phyloP scores from a whole-genome alignment of 345 rosid species.

The Populus nigra region DNA sequence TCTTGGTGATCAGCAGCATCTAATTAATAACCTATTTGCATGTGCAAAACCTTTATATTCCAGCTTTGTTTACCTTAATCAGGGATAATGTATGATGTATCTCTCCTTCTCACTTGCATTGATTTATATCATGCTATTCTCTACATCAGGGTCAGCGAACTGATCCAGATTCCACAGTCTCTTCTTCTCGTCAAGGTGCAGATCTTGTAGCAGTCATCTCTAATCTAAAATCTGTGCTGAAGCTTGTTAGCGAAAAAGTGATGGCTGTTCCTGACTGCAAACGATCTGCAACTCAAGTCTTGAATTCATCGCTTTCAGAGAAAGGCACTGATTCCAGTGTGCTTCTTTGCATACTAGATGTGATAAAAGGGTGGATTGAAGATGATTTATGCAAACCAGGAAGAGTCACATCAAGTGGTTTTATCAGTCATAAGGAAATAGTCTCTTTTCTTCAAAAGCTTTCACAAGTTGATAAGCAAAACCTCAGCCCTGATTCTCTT shows the following conservation, averaged over 20 bases:
- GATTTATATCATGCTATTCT: not conserved
- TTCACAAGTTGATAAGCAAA: conserved; percentile 87
- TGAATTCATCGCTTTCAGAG: conserved; percentile 83
- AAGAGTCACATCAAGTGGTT: conserved; percentile 46
- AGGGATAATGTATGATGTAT: not conserved
- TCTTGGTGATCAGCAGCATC: not conserved
- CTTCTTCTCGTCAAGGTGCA: conserved; percentile 84
- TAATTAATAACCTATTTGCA: not conserved
- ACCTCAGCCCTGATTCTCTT: conserved; percentile 54
- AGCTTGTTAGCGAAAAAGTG: conserved; percentile 79
- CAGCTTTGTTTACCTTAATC: not conserved
- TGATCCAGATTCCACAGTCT: conserved; percentile 82
- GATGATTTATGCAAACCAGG: conserved; percentile 70
- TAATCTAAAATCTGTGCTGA: conserved; percentile 75
- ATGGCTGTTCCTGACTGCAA: conserved; percentile 90
- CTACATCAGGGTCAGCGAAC: conserved; percentile 70
- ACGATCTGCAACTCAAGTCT: conserved; percentile 63
- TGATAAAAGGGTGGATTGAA: conserved; percentile 87
- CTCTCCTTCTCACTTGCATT: not conserved
- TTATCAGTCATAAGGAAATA: conserved; percentile 73
- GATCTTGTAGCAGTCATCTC: conserved; percentile 79
- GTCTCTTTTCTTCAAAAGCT: conserved; percentile 80
- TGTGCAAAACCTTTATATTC: not conserved
- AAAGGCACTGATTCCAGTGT: conserved; percentile 89
- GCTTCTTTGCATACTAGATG: conserved; percentile 88